phyloP scores from a whole-genome alignment of 2,329 filamentous ascomycete genomes.

The Graphilbum ipis-grandicollis region DNA sequence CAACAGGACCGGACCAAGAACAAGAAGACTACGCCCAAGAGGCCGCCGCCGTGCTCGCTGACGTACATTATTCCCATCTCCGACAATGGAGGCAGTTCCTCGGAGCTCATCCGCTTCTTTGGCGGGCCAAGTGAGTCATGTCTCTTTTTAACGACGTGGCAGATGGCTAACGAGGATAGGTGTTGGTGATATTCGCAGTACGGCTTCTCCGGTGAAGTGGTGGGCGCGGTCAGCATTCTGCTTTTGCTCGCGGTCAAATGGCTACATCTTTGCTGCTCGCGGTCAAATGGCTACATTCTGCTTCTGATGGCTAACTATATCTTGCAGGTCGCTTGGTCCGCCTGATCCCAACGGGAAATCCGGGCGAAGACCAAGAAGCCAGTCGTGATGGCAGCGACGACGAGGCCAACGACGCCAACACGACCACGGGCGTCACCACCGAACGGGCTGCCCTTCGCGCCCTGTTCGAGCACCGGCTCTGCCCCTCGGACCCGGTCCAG shows the following conservation, averaged over 20 bases:
- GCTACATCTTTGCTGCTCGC: too few relatives aligned
- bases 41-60: constrained; percentile 46
- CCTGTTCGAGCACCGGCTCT: constrained; percentile 77
- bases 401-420: background rate
- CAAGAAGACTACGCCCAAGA: constrained; percentile 12
- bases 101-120: constrained; percentile 84
- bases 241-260: too few relatives aligned
- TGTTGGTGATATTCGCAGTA: constrained; percentile 58
- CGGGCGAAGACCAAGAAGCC: constrained; percentile 15
- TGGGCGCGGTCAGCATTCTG: too few relatives aligned
- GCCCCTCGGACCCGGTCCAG: constrained; percentile 31
- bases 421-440: constrained; percentile 17
- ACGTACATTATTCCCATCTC: constrained; percentile 89
- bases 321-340: constrained; percentile 67
- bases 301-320: too few relatives aligned
- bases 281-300: too few relatives aligned
- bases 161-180: constrained; percentile 5
- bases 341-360: constrained; percentile 51
- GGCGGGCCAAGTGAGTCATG: constrained; percentile 59
- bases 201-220: too few relatives aligned
- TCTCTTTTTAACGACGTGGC: constrained; percentile 1
- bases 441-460: constrained; percentile 61
- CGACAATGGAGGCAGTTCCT: constrained; percentile 89
- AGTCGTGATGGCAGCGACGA: background rate
- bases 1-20: background rate